Evolutionary conservation across 495 filamentous ascomycete species (phyloP).

Genomic region (Penicillium robsamsonii): DNA sequence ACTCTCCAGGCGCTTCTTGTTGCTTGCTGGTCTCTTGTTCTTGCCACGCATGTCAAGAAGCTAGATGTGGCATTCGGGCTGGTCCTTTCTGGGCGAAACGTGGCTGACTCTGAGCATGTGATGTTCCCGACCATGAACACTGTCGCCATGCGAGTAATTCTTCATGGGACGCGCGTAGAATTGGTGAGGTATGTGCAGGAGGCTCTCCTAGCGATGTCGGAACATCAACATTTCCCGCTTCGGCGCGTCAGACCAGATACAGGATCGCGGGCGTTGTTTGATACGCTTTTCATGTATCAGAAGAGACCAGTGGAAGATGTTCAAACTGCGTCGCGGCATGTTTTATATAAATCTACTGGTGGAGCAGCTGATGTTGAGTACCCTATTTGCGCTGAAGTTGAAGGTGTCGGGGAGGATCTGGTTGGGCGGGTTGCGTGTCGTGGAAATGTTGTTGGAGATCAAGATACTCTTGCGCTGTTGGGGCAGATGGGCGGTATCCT

Average conservation of each 20-base stretch:
- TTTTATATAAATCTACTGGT: constrained; percentile 55
- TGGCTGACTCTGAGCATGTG: constrained; percentile 65
- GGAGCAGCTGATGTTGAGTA: constrained; percentile 68
- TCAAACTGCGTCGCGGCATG: neutral
- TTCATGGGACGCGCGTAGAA: constrained; percentile 41
- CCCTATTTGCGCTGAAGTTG: constrained; percentile 77
- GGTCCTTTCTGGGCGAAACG: constrained; percentile 62
- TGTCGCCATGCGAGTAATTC: constrained; percentile 54
- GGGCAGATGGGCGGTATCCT: constrained; percentile 55
- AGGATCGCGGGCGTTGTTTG: constrained; percentile 56
- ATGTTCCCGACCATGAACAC: constrained; percentile 93
- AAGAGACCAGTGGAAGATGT: constrained; percentile 32
- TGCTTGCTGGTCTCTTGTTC: constrained; percentile 63
- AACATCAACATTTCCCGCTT: constrained; percentile 47
- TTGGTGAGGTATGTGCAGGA: constrained; percentile 49
- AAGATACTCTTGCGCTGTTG: constrained; percentile 47
- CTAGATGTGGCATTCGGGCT: constrained; percentile 75
- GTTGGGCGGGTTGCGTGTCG: constrained; percentile 71
- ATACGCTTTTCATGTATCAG: constrained; percentile 84
- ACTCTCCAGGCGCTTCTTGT: constrained; percentile 76
- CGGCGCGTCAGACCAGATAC: constrained; percentile 30
- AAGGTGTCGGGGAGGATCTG: constrained; percentile 51
- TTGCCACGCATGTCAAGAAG: constrained; percentile 57
- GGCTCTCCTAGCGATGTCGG: constrained; percentile 65
- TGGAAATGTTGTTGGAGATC: constrained; percentile 44